Evolutionary conservation across 768 basidiomycete species (phyloP), one percentile per base, ranked within the genome.

Genomic region (Boletus huronensis): DNA sequence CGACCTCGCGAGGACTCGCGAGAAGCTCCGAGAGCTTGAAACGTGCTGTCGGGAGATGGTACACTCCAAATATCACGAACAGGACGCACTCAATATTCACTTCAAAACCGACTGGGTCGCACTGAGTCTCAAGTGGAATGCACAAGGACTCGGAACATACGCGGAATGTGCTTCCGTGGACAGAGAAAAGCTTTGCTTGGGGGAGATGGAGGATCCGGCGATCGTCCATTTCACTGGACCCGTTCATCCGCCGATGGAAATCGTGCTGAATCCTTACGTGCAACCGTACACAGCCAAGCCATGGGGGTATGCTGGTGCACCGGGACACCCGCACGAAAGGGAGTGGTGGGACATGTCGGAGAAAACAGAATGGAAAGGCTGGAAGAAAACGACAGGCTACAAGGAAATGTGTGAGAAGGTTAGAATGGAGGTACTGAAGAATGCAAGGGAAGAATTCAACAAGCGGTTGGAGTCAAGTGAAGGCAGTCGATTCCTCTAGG

Each of bases 161-260:
- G 79, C 77, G 5, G 61, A 64, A 16, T 60, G 58, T 38, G 53
- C 66, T 10, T 69, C 71, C 11, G 46, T 54, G 6, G 77, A 80
- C 25, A 68, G 79, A 48, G 64, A 71, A 2, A 43, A 26, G 8
- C 53, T 78, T 19, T 55, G 64, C 31, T 56, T 79, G 35, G 59
- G 59, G 7, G 68, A 67, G 29, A 74, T 79, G 74, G 54, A 64
- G 21, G 66, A 78, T 36, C 76, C 79, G 0, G 58, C 58, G 10
- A 75, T 84, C 55, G 78, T 83, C 13, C 83, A 82, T 60, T 84
- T 84, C 66, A 82, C 82, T 3, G 82, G 83, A 2, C 78, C 82
- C 1, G 70, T 81, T 28, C 71, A 82, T 63, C 81, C 82, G 1
- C 57, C 62, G 5, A 42, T 82, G 55, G 73, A 66, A 7, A 67